Evolutionary conservation across 2,329 filamentous ascomycete genomes (phyloP).

Genomic region (Sporothrix protearum): DNA sequence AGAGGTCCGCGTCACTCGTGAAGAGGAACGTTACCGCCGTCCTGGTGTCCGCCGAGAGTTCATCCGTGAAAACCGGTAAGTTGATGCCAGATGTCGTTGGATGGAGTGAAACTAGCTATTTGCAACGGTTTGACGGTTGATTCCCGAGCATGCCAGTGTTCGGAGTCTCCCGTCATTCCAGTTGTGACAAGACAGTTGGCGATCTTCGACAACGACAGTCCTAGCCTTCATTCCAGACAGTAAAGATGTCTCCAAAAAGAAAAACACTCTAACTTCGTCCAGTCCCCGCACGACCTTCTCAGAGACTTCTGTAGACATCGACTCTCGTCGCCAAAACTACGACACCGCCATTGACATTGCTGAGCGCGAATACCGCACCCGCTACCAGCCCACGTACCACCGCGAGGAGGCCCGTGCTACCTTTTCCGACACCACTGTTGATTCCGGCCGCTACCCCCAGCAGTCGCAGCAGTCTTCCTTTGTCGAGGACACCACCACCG

Average conservation of each 20-base stretch:
- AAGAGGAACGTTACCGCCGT: constrained; percentile 73
- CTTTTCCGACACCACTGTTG: constrained; percentile 39
- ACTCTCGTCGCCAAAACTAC: constrained; percentile 49
- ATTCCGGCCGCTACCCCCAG: constrained; percentile 33
- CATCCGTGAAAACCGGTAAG: constrained; percentile 53
- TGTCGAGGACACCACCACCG: constrained; percentile 56
- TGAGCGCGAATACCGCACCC: constrained; percentile 64
- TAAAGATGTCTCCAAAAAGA: not conserved
- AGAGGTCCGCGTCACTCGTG: constrained; percentile 76
- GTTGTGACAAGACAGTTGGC: not conserved
- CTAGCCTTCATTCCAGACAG: not conserved
- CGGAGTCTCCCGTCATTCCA: constrained; percentile 25
- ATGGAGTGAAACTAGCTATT: not conserved
- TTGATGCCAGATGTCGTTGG: constrained; percentile 4
- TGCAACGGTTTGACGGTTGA: not conserved
- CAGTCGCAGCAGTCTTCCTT: constrained; percentile 43
- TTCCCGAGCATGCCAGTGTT: constrained; percentile 11
- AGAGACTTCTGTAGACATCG: constrained; percentile 64
- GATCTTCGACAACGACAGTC: not conserved
- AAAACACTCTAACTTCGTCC: constrained; percentile 17
- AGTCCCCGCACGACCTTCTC: constrained; percentile 48
- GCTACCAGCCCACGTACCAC: constrained; percentile 50
- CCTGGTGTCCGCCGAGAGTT: constrained; percentile 59
- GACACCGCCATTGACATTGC: constrained; percentile 57
- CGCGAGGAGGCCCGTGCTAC: constrained; percentile 36